phyloP scores from a whole-genome alignment of 495 filamentous ascomycete genomes.

The Glarea lozoyensis region DNA sequence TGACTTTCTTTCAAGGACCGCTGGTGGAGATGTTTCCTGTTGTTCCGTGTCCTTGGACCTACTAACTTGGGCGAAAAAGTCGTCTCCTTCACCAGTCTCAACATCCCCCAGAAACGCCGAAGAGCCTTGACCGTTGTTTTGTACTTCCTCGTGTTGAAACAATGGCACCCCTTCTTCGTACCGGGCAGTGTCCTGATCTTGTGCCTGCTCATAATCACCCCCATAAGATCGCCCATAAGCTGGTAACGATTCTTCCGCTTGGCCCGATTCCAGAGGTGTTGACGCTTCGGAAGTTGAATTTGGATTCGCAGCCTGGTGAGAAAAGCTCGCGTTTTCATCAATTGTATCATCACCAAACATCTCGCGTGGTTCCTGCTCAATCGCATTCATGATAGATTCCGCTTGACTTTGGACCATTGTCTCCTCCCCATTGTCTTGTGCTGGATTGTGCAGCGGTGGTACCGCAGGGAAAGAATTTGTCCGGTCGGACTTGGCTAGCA shows the following conservation, averaged over 20 bases:
- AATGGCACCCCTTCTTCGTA: constrained; percentile 54
- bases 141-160: constrained; percentile 26
- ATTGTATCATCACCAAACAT: constrained; percentile 21
- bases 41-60: constrained; percentile 4
- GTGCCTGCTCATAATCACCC: constrained; percentile 14
- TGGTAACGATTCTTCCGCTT: not conserved
- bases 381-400: constrained; percentile 29
- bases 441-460: constrained; percentile 25
- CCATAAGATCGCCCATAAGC: constrained; percentile 13
- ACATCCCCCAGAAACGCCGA: constrained; percentile 22
- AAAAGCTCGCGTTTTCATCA: constrained; percentile 19
- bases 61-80: constrained; percentile 39
- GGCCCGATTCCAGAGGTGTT: not conserved
- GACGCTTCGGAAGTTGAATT: not conserved
- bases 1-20: constrained; percentile 51
- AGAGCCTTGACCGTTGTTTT: constrained; percentile 11
- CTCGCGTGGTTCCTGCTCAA: constrained; percentile 21
- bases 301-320: constrained; percentile 15
- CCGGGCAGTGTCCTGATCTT: constrained; percentile 33
- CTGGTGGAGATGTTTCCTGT: constrained; percentile 13
- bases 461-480: constrained; percentile 57
- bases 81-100: constrained; percentile 32
- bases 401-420: constrained; percentile 31
- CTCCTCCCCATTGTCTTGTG: constrained; percentile 16
- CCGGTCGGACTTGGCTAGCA: constrained; percentile 41